Percentiles rank a stretch among this genome's conserved stretches.
Conservation (phyloP, 371 early-diverging fungal genomes). For the Mortierella sp. region DNA sequence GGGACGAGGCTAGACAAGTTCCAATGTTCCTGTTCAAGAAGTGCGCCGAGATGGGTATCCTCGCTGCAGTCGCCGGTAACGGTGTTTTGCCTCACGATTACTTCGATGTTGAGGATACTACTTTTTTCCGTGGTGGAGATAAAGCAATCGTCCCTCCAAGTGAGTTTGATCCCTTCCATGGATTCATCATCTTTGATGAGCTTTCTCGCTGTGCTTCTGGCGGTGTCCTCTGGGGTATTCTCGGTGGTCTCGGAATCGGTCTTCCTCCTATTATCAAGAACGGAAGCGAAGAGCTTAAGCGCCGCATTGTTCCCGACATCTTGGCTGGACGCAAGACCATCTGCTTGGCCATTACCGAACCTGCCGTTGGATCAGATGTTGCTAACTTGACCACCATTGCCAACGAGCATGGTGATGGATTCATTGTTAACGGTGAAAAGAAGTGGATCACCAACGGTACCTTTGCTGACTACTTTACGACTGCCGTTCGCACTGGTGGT, state of each 20-base stretch:
- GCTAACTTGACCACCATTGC: conserved; percentile 82
- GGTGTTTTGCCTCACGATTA: conserved; percentile 52
- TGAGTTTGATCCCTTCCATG: conserved; percentile 87
- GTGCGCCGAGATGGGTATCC: conserved; percentile 81
- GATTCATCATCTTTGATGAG: conserved; percentile 84
- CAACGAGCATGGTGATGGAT: conserved; percentile 80
- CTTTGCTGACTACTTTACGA: conserved; percentile 81
- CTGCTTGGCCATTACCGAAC: conserved; percentile 81
- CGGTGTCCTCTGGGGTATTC: conserved; percentile 87
- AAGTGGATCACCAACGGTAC: conserved; percentile 92
- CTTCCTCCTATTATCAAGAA: conserved; percentile 86
- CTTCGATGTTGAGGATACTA: conserved; percentile 42
- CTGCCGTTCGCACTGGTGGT: conserved; percentile 82
- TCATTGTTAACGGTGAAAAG: conserved; percentile 89
- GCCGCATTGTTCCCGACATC: conserved; percentile 78
- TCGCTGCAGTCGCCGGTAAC: conserved; percentile 70
- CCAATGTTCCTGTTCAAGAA: conserved; percentile 77
- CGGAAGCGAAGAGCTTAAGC: conserved; percentile 76
- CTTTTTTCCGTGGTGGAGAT: conserved; percentile 53
- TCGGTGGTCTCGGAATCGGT: conserved; percentile 79
- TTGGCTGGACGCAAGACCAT: conserved; percentile 83
- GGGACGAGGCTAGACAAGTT: conserved; percentile 87
- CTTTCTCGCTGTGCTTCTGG: conserved; percentile 87
- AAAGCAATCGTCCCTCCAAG: conserved; percentile 63
- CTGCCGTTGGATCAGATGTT: conserved; percentile 84